Percentiles rank a stretch among this genome's conserved stretches.
Evolutionary conservation across 805 yeast species (phyloP).

Genomic region (Ogataea trehalophila): DNA sequence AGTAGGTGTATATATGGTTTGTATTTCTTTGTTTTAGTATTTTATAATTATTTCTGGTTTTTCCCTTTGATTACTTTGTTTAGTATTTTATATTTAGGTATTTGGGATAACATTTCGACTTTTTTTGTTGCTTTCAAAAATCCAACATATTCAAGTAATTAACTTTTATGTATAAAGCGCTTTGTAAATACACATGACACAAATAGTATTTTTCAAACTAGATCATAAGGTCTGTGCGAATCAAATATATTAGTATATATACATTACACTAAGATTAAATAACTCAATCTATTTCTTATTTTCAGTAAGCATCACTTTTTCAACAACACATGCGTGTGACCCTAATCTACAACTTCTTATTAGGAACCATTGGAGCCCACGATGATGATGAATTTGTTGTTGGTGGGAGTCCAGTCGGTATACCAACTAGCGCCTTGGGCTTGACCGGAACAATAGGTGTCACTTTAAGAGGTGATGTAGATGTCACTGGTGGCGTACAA

Average conservation of each 20-base stretch:
- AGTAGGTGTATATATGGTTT: conserved; percentile 2
- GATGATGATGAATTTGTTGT: neutral
- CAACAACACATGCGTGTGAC: too few species aligned
- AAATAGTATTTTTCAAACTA: too few species aligned
- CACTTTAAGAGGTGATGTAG: conserved; percentile 12
- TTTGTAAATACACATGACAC: too few species aligned
- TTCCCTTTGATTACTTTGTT: too few species aligned
- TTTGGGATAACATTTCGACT: too few species aligned
- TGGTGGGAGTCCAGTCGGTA: conserved; percentile 8
- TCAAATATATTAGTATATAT: too few species aligned
- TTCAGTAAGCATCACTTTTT: too few species aligned
- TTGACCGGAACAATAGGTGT: conserved; percentile 31
- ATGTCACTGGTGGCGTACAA: neutral
- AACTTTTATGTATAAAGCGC: too few species aligned
- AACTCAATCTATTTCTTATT: neutral
- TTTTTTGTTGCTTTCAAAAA: too few species aligned
- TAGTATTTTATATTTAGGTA: too few species aligned
- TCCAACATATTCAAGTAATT: too few species aligned
- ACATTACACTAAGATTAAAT: neutral
- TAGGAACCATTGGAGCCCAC: conserved; percentile 32
- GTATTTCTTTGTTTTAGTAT: neutral
- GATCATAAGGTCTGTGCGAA: too few species aligned
- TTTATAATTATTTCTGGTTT: neutral
- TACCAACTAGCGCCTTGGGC: conserved; percentile 22
- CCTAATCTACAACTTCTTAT: conserved; percentile 17